Evolutionary conservation across 2,329 filamentous ascomycete species (phyloP).

Genomic region (Dactylonectria macrodidyma): DNA sequence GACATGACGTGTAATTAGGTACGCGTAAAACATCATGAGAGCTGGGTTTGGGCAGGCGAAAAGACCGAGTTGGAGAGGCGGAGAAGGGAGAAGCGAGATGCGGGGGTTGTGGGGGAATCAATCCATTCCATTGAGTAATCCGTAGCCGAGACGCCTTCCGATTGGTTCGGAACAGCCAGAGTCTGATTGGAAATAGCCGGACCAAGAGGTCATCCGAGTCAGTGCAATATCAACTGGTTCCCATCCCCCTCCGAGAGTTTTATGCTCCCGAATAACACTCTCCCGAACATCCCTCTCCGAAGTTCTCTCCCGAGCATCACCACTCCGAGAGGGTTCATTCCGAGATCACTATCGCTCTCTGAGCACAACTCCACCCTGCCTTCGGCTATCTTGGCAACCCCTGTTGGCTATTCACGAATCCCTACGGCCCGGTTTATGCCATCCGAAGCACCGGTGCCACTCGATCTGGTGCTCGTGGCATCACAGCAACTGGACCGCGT

Average conservation of each 20-base stretch:
- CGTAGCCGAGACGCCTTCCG: constrained; percentile 6
- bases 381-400: not conserved
- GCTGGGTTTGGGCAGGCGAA: not conserved
- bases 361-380: constrained; percentile 13
- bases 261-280: too few relatives aligned
- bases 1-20: not conserved
- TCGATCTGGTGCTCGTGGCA: not conserved
- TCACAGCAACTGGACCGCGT: not conserved
- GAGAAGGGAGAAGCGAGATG: not conserved
- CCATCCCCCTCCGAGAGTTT: constrained; percentile 1
- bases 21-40: not conserved
- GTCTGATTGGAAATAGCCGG: not conserved
- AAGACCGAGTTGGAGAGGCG: constrained; percentile 7
- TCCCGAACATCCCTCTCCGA: not conserved
- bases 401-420: not conserved
- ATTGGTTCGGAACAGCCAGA: constrained; percentile 24
- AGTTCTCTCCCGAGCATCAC: not conserved
- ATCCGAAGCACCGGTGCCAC: not conserved
- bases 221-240: not conserved
- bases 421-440: not conserved
- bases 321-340: not conserved
- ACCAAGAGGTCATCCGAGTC: not conserved
- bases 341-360: constrained; percentile 1
- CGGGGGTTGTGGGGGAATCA: constrained; percentile 19
- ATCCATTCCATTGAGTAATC: constrained; percentile 5